Conservation (phyloP, 352 stramenopile species). For the Phytophthora meadii region DNA sequence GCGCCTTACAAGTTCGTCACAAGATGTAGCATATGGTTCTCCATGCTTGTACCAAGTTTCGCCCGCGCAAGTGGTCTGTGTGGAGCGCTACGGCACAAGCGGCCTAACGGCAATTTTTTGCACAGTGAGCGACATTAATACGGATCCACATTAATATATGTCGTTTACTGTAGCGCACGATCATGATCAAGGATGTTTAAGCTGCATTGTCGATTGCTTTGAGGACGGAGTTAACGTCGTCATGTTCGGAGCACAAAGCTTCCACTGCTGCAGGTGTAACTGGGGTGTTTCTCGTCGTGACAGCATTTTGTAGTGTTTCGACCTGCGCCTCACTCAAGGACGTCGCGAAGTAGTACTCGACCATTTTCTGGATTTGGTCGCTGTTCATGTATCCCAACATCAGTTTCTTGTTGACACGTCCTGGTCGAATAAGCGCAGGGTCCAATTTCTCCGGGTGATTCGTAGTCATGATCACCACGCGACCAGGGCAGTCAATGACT, state of each 20-base stretch:
- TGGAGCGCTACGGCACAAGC: no score
- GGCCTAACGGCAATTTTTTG: no score
- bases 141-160: no score
- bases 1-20: background rate
- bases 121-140: no score
- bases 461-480: conserved; percentile 89
- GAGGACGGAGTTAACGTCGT: conserved; percentile 31
- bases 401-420: conserved; percentile 90
- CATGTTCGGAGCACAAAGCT: conserved; percentile 54
- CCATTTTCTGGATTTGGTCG: conserved; percentile 54
- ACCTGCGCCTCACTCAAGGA: conserved; percentile 30
- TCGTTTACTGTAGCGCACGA: no score
- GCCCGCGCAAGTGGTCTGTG: no score
- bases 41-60: no score
- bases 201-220: background rate
- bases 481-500: conserved; percentile 75
- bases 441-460: conserved; percentile 90
- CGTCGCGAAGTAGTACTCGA: conserved; percentile 71
- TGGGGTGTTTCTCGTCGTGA: background rate
- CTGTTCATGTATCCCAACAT: conserved; percentile 69
- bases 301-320: conserved; percentile 11
- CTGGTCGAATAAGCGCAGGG: conserved; percentile 88
- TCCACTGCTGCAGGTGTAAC: conserved; percentile 57
- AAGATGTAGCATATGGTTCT: background rate
- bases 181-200: no score